Evolutionary conservation across 2,329 filamentous ascomycete species (phyloP).

Genomic region (Colletotrichum eleusines): DNA sequence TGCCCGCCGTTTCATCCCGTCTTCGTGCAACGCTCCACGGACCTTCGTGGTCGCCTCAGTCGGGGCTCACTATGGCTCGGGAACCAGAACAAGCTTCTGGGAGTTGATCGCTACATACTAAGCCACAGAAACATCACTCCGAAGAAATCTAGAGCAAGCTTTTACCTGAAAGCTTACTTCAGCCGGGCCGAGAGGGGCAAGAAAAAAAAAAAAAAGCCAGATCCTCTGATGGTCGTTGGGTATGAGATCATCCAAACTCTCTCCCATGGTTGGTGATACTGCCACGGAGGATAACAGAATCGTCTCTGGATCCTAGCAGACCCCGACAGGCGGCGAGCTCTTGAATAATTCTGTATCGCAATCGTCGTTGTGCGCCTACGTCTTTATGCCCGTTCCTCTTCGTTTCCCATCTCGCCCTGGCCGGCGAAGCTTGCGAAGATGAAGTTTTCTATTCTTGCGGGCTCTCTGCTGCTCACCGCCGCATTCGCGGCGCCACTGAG

Average conservation of each 20-base stretch:
- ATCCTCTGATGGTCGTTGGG: neutral
- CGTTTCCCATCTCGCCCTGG: conserved; percentile 6
- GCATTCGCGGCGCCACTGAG: conserved; percentile 2
- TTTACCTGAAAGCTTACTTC: conserved; percentile 7
- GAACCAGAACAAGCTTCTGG: neutral
- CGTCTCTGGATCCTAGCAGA: neutral
- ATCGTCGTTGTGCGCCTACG: neutral
- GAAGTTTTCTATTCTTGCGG: conserved; percentile 7
- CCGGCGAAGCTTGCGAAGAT: conserved; percentile 5
- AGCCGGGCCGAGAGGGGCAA: neutral
- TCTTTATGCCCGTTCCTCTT: neutral
- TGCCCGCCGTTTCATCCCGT: conserved; percentile 18
- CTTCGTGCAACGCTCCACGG: conserved; percentile 15
- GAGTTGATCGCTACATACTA: too few species aligned
- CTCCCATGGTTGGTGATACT: neutral
- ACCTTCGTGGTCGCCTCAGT: conserved; percentile 22
- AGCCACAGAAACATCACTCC: too few species aligned
- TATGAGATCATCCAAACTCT: conserved; percentile 1
- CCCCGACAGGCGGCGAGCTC: neutral
- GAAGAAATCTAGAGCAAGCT: conserved; percentile 27
- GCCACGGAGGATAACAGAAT: neutral
- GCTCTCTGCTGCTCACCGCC: conserved; percentile 8
- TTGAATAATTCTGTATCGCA: neutral
- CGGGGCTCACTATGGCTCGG: neutral
- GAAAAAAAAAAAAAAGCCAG: too few species aligned